Percentiles rank a stretch among this genome's conserved stretches.
phyloP scores from a whole-genome alignment of 305 asterid genomes.

The Fraxinus velutina region DNA sequence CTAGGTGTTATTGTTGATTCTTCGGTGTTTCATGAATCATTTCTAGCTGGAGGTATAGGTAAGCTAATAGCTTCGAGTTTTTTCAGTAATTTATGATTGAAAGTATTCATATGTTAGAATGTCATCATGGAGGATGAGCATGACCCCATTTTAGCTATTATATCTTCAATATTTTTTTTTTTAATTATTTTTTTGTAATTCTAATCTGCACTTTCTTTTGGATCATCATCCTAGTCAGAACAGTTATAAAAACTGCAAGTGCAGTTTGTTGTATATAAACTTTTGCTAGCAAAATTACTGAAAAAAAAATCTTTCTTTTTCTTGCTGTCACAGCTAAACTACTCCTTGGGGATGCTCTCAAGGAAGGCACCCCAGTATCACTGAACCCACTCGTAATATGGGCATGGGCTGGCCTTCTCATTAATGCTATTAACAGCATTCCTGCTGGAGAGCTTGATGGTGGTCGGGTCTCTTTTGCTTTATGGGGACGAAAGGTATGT shows the following conservation, averaged over 20 bases:
- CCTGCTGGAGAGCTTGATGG: conserved; percentile 99
- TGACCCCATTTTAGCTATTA: not conserved
- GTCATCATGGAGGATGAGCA: conserved; percentile 8
- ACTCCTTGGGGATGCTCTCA: conserved; percentile 82
- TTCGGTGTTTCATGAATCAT: conserved; percentile 81
- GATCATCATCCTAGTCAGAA: not conserved
- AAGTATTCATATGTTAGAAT: not conserved
- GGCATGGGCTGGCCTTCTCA: conserved; percentile 96
- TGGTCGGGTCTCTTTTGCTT: conserved; percentile 82
- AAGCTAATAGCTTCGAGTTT: conserved; percentile 18
- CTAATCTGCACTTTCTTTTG: not conserved
- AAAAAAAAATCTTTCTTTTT: not conserved
- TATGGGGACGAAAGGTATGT: conserved; percentile 94
- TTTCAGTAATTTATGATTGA: not conserved
- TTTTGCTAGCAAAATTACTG: conserved; percentile 6
- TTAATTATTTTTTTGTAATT: not conserved
- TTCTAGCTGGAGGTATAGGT: conserved; percentile 93
- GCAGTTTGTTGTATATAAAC: not conserved
- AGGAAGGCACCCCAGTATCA: conserved; percentile 76
- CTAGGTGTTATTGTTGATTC: conserved; percentile 77
- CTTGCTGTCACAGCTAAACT: conserved; percentile 68
- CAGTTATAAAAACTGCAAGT: not conserved
- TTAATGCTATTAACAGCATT: conserved; percentile 88
- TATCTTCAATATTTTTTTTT: not conserved
- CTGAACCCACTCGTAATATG: conserved; percentile 80